A percentile compares a stretch with the other conserved stretches of the same genome.
These are phyloP conservation scores for Peterozyma xylosa DNA, from an alignment of 805 yeast genomes.

Conservation along the genomic window DNA sequence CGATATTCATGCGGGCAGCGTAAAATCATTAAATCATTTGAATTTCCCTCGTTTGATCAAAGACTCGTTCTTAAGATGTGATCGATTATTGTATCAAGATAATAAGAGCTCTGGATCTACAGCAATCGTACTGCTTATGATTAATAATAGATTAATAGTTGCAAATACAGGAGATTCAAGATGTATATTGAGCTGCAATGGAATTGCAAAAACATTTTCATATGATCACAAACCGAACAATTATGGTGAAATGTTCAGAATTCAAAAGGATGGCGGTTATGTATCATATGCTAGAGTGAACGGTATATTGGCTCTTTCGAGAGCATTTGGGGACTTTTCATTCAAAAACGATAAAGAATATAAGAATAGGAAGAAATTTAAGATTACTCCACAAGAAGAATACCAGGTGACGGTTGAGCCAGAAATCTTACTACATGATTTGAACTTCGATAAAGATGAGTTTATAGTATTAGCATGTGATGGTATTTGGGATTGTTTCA, in stretches of 20 bases:
- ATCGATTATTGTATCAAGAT: constrained; percentile 32
- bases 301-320: constrained; percentile 47
- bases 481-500: constrained; percentile 75
- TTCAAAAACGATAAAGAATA: constrained; percentile 27
- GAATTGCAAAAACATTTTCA: constrained; percentile 51
- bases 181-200: constrained; percentile 46
- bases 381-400: constrained; percentile 51
- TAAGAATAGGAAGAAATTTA: constrained; percentile 26
- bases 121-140: constrained; percentile 36
- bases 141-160: constrained; percentile 39
- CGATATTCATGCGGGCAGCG: background rate
- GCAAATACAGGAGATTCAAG: constrained; percentile 78
- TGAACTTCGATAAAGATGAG: constrained; percentile 41
- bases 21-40: constrained; percentile 14
- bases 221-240: constrained; percentile 61
- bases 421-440: constrained; percentile 54
- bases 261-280: constrained; percentile 52
- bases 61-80: constrained; percentile 37
- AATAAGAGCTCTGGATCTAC: constrained; percentile 44
- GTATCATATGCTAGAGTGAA: constrained; percentile 56
- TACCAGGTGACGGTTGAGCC: constrained; percentile 78
- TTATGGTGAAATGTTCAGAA: constrained; percentile 50
- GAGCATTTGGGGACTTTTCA: constrained; percentile 64
- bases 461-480: constrained; percentile 73
- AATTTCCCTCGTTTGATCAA: constrained; percentile 25